Evolutionary conservation across 1,284 basidiomycete species (phyloP), one percentile per base, ranked within the genome.

Genomic region (Heterobasidion parviporum): DNA sequence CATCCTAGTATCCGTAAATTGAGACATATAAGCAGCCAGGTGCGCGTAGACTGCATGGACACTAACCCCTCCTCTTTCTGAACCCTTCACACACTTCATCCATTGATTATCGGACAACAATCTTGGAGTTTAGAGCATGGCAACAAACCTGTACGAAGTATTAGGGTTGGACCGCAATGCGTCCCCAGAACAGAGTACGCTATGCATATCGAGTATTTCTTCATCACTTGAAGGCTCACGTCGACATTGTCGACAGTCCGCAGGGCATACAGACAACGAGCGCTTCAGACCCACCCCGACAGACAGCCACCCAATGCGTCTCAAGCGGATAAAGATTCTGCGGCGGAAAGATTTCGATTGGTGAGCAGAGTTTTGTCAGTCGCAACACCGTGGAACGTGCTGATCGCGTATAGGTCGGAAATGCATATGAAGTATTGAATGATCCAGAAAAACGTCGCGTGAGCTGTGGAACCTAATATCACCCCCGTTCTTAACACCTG

Each of bases 91-190:
- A 10, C 38, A 41, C 38, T 8, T 41, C 38, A 8, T 4, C 12
- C n/a, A n/a, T 41, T 6, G 6, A 6, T 26, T 6, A 26, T 26
- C 4, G 26, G 26, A 26, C 26, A 26, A 26, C 26, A 26, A 4
- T 6, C 10, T 41, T 41, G 12, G n/a, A 41, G 38, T 6, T 41
- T 41, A 10, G 38, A 8, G 38, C 12, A 85, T 85, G 82, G 68
- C 80, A 14, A 70, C 75, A 33, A 74, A 78, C 65, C 74, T 89
- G 12, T 90, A 90, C 70, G 81, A 74, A 38, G 61, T 63, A 20
- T 63, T 80, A 15, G 74, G 70, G 16, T 54, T 80, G 7, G 56
- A 62, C 43, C 67, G 59, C 47, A 68, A 70, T 60, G 77, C 77
- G 1, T 67, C 71, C 4, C 60, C 69, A 3, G 78, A 79, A 52